Base-by-base conservation (phyloP, 2,329 filamentous ascomycete genomes). In the Dothiorella sarmentorum region DNA sequence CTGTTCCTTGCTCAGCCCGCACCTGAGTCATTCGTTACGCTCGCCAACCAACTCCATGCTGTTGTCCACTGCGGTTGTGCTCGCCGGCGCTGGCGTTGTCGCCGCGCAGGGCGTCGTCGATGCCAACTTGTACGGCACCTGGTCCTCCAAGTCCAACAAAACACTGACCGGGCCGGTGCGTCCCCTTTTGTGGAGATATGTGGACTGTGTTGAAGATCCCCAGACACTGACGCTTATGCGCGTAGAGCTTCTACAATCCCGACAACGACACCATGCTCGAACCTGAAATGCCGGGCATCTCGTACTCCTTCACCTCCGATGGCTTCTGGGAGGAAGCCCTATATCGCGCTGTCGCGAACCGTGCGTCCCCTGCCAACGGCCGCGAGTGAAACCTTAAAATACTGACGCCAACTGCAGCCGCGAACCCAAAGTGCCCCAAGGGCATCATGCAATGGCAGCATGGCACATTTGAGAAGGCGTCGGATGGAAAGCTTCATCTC, bases 401-500 rank as follows among this genome's bases (percentile, higher is more conserved):
- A 18, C 69, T 74, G 52, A 73, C 63, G 43, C n/a, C 4, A 27
- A 11, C 4, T n/a, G 45, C 65, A 86, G 85, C 85, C 42, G 72
- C 74, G 45, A 75, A 79, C 13, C 87, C 87, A 26, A 71, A 76
- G 61, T 90, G 87, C 65, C 82, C 85, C 1, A 77, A 79, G 56
- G 85, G 82, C 7, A 80, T 89, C 47, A 83, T 90, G 77, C 86
- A 89, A 73, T 90, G 84, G 80, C 87, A 90, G 68, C 87, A 90
- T 68, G 87, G 87, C 40, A 83, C 71, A 57, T 88, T 83, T 68
- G 74, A 75, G 4, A 75, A 84, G 63, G 75, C 78, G 42, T 65
- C 74, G 18, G 82, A 88, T 66, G 84, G 85, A 40, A 84, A 82
- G 4, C 72, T 90, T 22, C 71, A 72, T 5, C 73, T 89, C 51